Conservation (phyloP, 2,329 filamentous ascomycete species). For the Aspergillus melleus region DNA sequence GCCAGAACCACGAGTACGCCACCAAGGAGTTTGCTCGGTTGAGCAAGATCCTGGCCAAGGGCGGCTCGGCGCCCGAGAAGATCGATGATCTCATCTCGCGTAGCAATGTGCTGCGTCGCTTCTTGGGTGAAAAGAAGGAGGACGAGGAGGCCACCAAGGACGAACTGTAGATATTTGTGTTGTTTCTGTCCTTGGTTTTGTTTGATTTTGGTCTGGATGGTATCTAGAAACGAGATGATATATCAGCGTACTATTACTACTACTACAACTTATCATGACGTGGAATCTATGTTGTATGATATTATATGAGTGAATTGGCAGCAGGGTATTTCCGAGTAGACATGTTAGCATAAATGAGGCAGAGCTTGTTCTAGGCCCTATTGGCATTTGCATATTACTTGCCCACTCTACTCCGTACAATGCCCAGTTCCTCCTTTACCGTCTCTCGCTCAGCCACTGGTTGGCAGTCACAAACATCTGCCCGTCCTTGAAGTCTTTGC, state of each 20-base stretch:
- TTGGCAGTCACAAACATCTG: constrained; percentile 61
- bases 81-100: constrained; percentile 82
- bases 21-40: constrained; percentile 83
- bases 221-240: not conserved
- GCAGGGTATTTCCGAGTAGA: too few species aligned
- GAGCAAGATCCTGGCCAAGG: constrained; percentile 78
- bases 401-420: not conserved
- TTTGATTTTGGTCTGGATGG: constrained; percentile 3
- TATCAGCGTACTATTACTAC: not conserved
- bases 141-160: constrained; percentile 61
- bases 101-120: constrained; percentile 83
- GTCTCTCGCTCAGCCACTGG: constrained; percentile 54
- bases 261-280: not conserved
- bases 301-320: too few species aligned
- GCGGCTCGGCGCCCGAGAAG: constrained; percentile 81
- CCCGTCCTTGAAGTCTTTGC: constrained; percentile 52
- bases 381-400: too few species aligned
- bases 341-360: too few species aligned
- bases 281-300: not conserved
- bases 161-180: constrained; percentile 53
- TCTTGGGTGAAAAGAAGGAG: constrained; percentile 62
- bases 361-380: too few species aligned
- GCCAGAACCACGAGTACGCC: constrained; percentile 73
- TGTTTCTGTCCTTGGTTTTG: constrained; percentile 18
- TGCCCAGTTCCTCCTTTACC: constrained; percentile 23